These are phyloP conservation scores for Candida ortonii DNA, from an alignment of 805 yeast genomes.

Conservation along the genomic window DNA sequence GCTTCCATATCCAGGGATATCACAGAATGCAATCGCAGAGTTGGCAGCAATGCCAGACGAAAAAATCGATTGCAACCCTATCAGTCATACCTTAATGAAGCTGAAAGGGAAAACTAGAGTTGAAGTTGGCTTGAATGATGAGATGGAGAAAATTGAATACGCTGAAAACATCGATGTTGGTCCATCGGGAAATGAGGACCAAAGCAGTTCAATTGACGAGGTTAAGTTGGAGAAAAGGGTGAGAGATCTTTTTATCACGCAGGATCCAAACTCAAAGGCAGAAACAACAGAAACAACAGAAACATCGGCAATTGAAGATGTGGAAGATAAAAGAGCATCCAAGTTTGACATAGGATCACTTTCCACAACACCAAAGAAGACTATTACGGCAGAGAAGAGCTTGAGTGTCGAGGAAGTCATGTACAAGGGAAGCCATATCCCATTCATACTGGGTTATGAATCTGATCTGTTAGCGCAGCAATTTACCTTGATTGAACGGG, in stretches of 20 bases:
- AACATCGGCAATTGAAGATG: slow-evolving; percentile 7
- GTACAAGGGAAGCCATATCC: slow-evolving; percentile 60
- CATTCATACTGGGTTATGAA: slow-evolving; percentile 74
- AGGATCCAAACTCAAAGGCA: slow-evolving; percentile 18
- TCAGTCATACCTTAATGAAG: slow-evolving; percentile 69
- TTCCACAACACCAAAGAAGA: slow-evolving; percentile 28
- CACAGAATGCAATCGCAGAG: slow-evolving; percentile 63
- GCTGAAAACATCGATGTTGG: slow-evolving; percentile 1
- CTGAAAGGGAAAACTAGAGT: slow-evolving; percentile 59
- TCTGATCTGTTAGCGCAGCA: slow-evolving; percentile 72
- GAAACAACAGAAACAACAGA: not conserved
- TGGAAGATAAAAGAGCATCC: too few relatives aligned
- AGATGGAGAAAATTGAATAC: slow-evolving; percentile 5
- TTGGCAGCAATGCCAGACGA: slow-evolving; percentile 86
- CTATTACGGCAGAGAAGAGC: slow-evolving; percentile 10
- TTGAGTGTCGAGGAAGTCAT: slow-evolving; percentile 39
- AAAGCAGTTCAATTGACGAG: slow-evolving; percentile 27
- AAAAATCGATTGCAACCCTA: slow-evolving; percentile 63
- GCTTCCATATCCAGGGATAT: slow-evolving; percentile 45
- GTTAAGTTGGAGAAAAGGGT: slow-evolving; percentile 32
- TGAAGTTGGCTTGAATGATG: slow-evolving; percentile 31
- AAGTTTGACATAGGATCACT: slow-evolving; percentile 30
- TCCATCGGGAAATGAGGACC: not conserved
- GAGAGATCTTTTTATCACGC: slow-evolving; percentile 32
- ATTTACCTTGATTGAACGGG: slow-evolving; percentile 82